phyloP scores from a whole-genome alignment of 2,329 filamentous ascomycete species.

The Drechmeria coniospora region DNA sequence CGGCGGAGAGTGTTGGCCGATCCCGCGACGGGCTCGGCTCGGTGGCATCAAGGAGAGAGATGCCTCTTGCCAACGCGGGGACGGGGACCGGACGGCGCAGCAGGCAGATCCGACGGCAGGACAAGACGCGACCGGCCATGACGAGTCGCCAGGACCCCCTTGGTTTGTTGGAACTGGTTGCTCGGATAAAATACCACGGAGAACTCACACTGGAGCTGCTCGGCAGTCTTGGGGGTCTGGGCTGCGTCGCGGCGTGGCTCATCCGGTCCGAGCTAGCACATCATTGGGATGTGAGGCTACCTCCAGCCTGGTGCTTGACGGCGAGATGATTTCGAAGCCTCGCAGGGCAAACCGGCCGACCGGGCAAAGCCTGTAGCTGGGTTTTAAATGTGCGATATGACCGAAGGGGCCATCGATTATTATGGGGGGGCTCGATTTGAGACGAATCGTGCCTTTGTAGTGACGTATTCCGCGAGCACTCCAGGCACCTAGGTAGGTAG shows the following conservation, averaged over 20 bases:
- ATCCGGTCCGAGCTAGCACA: slow-evolving; percentile 11
- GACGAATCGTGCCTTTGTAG: no score
- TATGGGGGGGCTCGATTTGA: no score
- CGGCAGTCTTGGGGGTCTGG: slow-evolving; percentile 58
- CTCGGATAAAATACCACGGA: slow-evolving; percentile 47
- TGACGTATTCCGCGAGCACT: no score
- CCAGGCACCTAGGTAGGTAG: no score
- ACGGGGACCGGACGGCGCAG: no score
- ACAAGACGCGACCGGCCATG: not conserved
- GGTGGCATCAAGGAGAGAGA: slow-evolving; percentile 1
- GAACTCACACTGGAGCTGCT: slow-evolving; percentile 58
- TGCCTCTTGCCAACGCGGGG: slow-evolving; percentile 4
- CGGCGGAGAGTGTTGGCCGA: slow-evolving; percentile 14
- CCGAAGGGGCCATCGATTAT: no score
- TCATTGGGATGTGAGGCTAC: slow-evolving; percentile 4
- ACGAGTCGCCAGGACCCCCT: slow-evolving; percentile 54
- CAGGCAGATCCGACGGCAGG: no score
- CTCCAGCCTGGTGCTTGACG: slow-evolving; percentile 3
- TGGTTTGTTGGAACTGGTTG: slow-evolving; percentile 55
- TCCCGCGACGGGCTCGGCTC: slow-evolving; percentile 2
- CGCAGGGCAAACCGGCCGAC: no score
- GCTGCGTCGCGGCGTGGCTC: slow-evolving; percentile 54
- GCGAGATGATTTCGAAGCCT: slow-evolving; percentile 1
- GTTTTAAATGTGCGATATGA: no score
- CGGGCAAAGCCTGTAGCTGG: no score